Percentiles rank a stretch among this genome's conserved stretches.
These are phyloP conservation scores for Stereum hirsutum DNA, from an alignment of 1,284 basidiomycete species.

Conservation along the genomic window DNA sequence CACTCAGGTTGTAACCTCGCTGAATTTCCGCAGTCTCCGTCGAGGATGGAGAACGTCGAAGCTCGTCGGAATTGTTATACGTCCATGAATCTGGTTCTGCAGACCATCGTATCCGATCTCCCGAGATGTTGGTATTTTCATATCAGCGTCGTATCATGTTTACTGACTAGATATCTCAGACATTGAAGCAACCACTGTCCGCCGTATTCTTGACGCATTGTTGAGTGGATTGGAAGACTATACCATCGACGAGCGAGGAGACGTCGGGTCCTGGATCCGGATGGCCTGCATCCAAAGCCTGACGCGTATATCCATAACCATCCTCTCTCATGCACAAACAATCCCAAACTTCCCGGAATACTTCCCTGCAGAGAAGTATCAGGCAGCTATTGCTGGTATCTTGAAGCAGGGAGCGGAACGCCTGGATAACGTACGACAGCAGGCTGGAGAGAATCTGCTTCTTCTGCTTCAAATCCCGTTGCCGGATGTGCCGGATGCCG, in stretches of 20 bases:
- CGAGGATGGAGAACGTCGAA: conserved; percentile 44
- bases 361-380: conserved; percentile 50
- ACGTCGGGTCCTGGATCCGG: conserved; percentile 96
- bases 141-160: neutral
- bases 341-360: conserved; percentile 40
- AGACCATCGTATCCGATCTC: conserved; percentile 33
- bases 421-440: conserved; percentile 82
- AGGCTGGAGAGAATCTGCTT: conserved; percentile 60
- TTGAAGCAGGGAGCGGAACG: conserved; percentile 88
- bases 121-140: conserved; percentile 35
- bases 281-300: conserved; percentile 65
- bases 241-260: conserved; percentile 88
- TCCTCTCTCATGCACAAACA: conserved; percentile 33
- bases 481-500: conserved; percentile 29
- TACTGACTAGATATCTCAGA: conserved; percentile 23
- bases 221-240: conserved; percentile 79
- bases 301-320: conserved; percentile 33
- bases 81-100: conserved; percentile 55
- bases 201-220: conserved; percentile 40
- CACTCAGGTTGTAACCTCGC: conserved; percentile 12
- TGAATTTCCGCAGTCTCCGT: conserved; percentile 31
- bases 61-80: conserved; percentile 61
- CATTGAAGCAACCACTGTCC: conserved; percentile 33
- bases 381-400: conserved; percentile 54
- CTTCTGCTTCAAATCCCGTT: conserved; percentile 36